A percentile compares a stretch with the other conserved stretches of the same genome.
Evolutionary conservation across 2,329 filamentous ascomycete species (phyloP).

Genomic region (Alternaria triticimaculans): DNA sequence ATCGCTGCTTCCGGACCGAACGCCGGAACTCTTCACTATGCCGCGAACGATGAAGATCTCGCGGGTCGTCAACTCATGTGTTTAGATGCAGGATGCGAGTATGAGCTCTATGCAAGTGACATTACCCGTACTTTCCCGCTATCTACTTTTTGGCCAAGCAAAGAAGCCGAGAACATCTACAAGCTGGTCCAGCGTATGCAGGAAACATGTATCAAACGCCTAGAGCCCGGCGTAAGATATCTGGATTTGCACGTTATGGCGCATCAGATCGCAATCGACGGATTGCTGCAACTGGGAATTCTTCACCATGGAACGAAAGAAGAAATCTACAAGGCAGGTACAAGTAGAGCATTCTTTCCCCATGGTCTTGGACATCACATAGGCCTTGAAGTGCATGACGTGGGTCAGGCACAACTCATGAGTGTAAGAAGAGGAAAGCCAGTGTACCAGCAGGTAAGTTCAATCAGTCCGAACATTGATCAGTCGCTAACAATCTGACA

Average conservation of each 20-base stretch:
- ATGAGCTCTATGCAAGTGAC: slow-evolving; percentile 83
- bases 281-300: slow-evolving; percentile 74
- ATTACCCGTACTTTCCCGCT: slow-evolving; percentile 89
- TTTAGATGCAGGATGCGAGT: slow-evolving; percentile 88
- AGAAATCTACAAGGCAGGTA: slow-evolving; percentile 77
- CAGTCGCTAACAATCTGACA: slow-evolving; percentile 12
- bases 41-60: slow-evolving; percentile 76
- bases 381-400: slow-evolving; percentile 90
- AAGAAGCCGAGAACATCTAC: slow-evolving; percentile 76
- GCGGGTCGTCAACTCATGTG: slow-evolving; percentile 75
- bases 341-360: slow-evolving; percentile 90
- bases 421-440: slow-evolving; percentile 33
- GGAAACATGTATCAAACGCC: slow-evolving; percentile 69
- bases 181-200: slow-evolving; percentile 83
- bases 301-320: slow-evolving; percentile 68
- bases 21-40: slow-evolving; percentile 86
- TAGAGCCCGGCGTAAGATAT: slow-evolving; percentile 74
- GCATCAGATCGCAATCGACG: slow-evolving; percentile 73
- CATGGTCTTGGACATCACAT: slow-evolving; percentile 91
- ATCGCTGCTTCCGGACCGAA: slow-evolving; percentile 87
- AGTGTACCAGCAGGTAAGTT: slow-evolving; percentile 32
- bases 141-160: slow-evolving; percentile 69
- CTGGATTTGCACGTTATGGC: slow-evolving; percentile 76
- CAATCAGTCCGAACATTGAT: not conserved
- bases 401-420: slow-evolving; percentile 46